Evolutionary conservation across 2,329 filamentous ascomycete genomes (phyloP).

Genomic region (Botrytis tulipae): DNA sequence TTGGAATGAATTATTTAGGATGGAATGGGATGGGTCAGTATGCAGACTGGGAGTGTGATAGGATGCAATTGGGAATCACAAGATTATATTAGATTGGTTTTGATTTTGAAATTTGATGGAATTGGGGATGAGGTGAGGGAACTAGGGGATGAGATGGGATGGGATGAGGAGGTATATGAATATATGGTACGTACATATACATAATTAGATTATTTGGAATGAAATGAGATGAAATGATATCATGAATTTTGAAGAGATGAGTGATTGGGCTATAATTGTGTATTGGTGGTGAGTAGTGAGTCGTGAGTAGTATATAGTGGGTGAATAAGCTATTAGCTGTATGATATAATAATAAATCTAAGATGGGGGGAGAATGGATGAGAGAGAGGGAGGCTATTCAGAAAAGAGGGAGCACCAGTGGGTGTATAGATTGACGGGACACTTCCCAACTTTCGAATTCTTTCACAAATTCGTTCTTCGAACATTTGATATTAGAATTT

Average conservation of each 20-base stretch:
- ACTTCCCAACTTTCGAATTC: no score
- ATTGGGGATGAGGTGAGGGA: neutral
- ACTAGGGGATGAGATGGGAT: neutral
- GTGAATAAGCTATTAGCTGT: no score
- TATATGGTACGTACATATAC: neutral
- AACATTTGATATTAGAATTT: no score
- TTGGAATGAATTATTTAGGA: neutral
- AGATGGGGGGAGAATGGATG: no score
- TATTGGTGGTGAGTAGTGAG: neutral
- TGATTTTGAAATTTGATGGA: neutral
- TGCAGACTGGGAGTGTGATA: neutral
- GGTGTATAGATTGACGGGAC: no score
- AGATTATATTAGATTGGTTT: constrained; percentile 1
- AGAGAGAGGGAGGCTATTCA: no score
- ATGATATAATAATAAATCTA: no score
- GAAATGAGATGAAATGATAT: no score
- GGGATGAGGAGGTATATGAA: neutral
- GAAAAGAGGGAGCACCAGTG: no score
- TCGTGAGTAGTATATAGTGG: no score
- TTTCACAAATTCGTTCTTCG: no score
- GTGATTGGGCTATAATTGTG: neutral
- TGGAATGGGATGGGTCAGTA: neutral
- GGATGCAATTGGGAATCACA: neutral
- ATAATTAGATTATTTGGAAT: constrained; percentile 7
- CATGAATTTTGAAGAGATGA: neutral